phyloP scores from a whole-genome alignment of 2,329 filamentous ascomycete species.

The Neonectria hederae region DNA sequence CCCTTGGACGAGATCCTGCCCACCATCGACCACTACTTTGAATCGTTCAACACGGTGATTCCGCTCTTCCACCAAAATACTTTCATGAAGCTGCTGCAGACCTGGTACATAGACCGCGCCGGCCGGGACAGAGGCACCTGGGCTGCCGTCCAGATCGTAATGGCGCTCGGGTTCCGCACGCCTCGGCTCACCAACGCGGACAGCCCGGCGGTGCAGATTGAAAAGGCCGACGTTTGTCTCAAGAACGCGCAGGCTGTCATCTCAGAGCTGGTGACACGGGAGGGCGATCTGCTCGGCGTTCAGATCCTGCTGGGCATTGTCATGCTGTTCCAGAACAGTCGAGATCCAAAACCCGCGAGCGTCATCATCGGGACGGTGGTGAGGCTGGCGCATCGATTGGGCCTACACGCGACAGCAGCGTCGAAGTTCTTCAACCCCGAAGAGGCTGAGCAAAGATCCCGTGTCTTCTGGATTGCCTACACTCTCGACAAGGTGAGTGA shows the following conservation, averaged over 20 bases:
- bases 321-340: slow-evolving; percentile 49
- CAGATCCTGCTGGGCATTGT: slow-evolving; percentile 53
- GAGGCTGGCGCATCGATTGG: slow-evolving; percentile 49
- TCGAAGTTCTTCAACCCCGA: slow-evolving; percentile 39
- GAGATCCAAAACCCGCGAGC: slow-evolving; percentile 49
- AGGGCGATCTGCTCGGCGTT: slow-evolving; percentile 50
- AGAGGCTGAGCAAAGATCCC: slow-evolving; percentile 47
- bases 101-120: slow-evolving; percentile 45
- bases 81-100: slow-evolving; percentile 49
- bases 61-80: slow-evolving; percentile 50
- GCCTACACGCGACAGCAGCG: slow-evolving; percentile 46
- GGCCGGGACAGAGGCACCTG: slow-evolving; percentile 42
- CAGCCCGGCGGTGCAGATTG: slow-evolving; percentile 27
- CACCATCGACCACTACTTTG: slow-evolving; percentile 51
- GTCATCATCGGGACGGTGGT: slow-evolving; percentile 52
- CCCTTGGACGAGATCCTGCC: slow-evolving; percentile 49
- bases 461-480: slow-evolving; percentile 55
- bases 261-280: slow-evolving; percentile 49
- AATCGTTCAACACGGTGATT: slow-evolving; percentile 47
- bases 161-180: slow-evolving; percentile 49
- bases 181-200: slow-evolving; percentile 32
- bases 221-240: slow-evolving; percentile 45
- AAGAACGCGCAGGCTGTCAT: slow-evolving; percentile 51
- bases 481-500: slow-evolving; percentile 50
- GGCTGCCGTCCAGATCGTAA: slow-evolving; percentile 52